Base-by-base conservation (phyloP, 352 stramenopile genomes). In the Pythium insidiosum region DNA sequence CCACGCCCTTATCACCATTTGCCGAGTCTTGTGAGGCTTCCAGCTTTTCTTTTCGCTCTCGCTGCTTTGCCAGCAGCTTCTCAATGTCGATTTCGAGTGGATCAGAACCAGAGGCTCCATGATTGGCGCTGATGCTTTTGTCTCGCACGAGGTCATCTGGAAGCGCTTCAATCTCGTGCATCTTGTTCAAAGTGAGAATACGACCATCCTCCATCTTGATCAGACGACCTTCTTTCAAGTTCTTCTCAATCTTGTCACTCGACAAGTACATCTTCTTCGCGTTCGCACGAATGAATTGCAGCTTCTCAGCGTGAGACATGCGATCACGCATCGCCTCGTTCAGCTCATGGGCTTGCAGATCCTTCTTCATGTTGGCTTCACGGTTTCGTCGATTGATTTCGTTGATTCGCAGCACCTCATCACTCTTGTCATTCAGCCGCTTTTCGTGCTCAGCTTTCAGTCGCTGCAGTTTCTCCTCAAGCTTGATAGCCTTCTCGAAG, bases 221-320 rank as follows among this genome's bases (percentile, higher is more conserved):
- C 1, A 93, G 55, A 47, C 85, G 79, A 1, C 80, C 80, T 6
- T 90, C 74, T 6, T 58, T 57, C 38, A 93, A 51, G 43, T 93
- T 93, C 54, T 81, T 83, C 24, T 93, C 80, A 18, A 93, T 60
- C 43, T 88, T 89, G 57, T 85, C 77, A 6, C 58, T 66, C 2
- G 77, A 90, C 57, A 93, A 55, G 48, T 75, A 93, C 80, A 93
- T 93, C 19, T 76, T 86, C 65, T 83, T 84, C 25, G 80, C 73
- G 44, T 88, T 85, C 15, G 80, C 77, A 22, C 80, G 80, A 22
- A 93, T 76, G 28, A 86, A 93, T 51, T 93, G 80, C 38, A 93
- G 54, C 38, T 73, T 71, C 49, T 93, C 77, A 7, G 80, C 80
- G 31, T 73, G 80, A 39, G 80, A 88, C 80, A 93, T 93, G 43